Evolutionary conservation across 805 yeast species (phyloP).

Genomic region (Cyberlindnera suaveolens): DNA sequence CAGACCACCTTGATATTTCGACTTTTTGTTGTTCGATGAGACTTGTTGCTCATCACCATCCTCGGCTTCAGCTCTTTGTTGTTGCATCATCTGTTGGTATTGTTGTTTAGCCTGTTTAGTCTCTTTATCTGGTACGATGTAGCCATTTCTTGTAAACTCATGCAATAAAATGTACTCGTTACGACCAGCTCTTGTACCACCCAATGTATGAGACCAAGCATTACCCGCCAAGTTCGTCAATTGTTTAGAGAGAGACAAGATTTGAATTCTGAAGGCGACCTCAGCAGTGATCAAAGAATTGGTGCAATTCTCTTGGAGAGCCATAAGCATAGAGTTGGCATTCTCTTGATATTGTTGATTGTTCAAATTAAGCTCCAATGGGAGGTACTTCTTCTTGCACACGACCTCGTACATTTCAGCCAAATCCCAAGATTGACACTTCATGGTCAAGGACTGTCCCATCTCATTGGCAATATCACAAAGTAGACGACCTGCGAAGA

Average conservation of each 20-base stretch:
- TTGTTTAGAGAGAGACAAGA: slow-evolving; percentile 83
- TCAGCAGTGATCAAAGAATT: slow-evolving; percentile 70
- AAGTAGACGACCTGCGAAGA: slow-evolving; percentile 77
- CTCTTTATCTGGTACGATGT: slow-evolving; percentile 83
- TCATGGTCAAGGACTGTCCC: slow-evolving; percentile 87
- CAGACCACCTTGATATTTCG: slow-evolving; percentile 85
- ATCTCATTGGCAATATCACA: slow-evolving; percentile 93
- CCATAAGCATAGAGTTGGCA: slow-evolving; percentile 59
- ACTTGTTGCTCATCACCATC: slow-evolving; percentile 33
- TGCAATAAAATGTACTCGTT: slow-evolving; percentile 90
- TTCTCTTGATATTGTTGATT: slow-evolving; percentile 62
- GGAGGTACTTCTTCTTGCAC: slow-evolving; percentile 53
- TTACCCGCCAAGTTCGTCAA: slow-evolving; percentile 93
- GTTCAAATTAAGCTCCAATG: slow-evolving; percentile 70
- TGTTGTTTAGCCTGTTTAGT: slow-evolving; percentile 32
- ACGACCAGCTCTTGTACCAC: slow-evolving; percentile 94
- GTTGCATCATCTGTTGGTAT: slow-evolving; percentile 22
- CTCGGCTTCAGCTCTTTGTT: slow-evolving; percentile 22
- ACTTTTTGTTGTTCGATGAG: slow-evolving; percentile 52
- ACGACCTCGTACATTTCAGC: slow-evolving; percentile 85
- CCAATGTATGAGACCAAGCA: slow-evolving; percentile 91
- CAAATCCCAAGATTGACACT: slow-evolving; percentile 92
- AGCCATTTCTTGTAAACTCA: slow-evolving; percentile 77
- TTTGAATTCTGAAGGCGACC: slow-evolving; percentile 76
- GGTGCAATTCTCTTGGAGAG: slow-evolving; percentile 59